A percentile compares a stretch with the other conserved stretches of the same genome.
Conservation (phyloP, 176 grass and related monocot species). For the Poa pratensis region DNA sequence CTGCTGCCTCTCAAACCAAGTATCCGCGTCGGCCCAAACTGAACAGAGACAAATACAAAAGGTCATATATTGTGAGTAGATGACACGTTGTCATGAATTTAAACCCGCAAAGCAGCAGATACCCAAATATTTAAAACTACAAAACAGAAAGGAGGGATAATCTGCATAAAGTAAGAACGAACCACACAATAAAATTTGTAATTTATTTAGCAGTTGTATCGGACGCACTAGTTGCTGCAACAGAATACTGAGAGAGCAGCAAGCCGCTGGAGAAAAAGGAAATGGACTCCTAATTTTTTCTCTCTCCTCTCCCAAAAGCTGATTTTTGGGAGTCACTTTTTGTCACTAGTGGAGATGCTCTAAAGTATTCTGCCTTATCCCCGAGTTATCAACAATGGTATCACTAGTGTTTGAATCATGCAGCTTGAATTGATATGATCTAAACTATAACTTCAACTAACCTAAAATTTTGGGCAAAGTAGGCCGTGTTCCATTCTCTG, state of each 20-base stretch:
- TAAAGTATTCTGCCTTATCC: too few relatives aligned
- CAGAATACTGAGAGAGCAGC: neutral
- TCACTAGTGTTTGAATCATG: neutral
- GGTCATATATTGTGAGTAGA: neutral
- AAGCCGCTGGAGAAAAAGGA: too few relatives aligned
- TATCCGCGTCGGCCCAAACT: slow-evolving; percentile 99
- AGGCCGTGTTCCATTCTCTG: neutral
- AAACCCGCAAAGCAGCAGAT: neutral
- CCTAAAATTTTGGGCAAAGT: neutral
- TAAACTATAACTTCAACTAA: neutral
- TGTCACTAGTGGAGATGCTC: too few relatives aligned
- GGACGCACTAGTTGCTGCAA: neutral
- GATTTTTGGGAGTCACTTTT: too few relatives aligned
- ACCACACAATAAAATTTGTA: neutral
- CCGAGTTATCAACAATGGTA: neutral
- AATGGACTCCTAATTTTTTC: too few relatives aligned
- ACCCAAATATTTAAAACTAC: neutral
- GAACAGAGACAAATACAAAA: slow-evolving; percentile 23
- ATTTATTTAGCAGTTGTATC: neutral
- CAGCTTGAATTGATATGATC: neutral
- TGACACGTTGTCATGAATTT: neutral
- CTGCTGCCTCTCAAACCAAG: slow-evolving; percentile 99
- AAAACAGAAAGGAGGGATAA: neutral
- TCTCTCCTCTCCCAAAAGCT: too few relatives aligned
- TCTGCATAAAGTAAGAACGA: neutral